Evolutionary conservation across 2,329 filamentous ascomycete species (phyloP), one percentile per base, ranked within the genome.

Genomic region (Claviceps sp.): DNA sequence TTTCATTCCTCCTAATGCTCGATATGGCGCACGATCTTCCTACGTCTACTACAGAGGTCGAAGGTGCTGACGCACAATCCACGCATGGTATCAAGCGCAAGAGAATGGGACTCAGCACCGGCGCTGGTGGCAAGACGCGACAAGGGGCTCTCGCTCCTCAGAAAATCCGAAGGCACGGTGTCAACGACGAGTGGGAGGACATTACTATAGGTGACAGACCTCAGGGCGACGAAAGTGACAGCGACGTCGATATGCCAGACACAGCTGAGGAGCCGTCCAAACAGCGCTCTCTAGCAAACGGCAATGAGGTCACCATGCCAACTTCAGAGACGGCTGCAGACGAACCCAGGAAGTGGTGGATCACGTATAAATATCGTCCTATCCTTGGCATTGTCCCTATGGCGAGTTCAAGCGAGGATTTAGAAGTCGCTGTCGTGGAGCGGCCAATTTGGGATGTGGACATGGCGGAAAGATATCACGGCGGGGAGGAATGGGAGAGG

Each of bases 351-450:
- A 70, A 67, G 55, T 78, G 72, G 70, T 97, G 89, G 88, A 81
- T 84, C 64, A 95, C 90, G 5, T 89, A 86, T 74, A 94, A 95
- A 68, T 98, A 97, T 69, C 79, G 90, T 54, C 87, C 90, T n/a
- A 89, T 98, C 59, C 73, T 98, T 55, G 93, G 90, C 51, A 70
- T 82, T 40, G 75, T 80, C 38, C 71, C 73, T 44, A 67, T 76
- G 56, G 64, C 62, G 50, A 59, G 57, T 20, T 65, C 69, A 26
- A 64, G 65, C 58, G 55, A 67, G 59, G 67, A 71, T 11, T 69
- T 86, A 4, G 93, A 98, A 68, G 86, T 96, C 47, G 90, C 88
- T 2, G 72, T 97, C 50, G 82, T 97, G 14, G 91, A 97, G 72
- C 75, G 90, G 61, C 90, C 91, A 20, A 75, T 82, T 59, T 93